phyloP scores from a whole-genome alignment of 805 yeast genomes.

The Pichia thaimueangensis region DNA sequence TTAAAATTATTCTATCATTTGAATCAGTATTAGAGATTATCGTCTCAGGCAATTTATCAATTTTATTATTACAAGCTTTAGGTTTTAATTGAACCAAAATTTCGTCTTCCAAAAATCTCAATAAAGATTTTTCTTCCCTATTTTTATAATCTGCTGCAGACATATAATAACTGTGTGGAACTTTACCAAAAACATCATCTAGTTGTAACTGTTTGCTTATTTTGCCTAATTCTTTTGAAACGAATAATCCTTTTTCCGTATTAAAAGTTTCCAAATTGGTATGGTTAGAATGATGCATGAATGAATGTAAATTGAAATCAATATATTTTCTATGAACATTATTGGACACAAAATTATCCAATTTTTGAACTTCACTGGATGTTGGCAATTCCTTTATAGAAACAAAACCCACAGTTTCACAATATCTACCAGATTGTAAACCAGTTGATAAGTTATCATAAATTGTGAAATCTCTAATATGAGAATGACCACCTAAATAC shows the following conservation, averaged over 20 bases:
- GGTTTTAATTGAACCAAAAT: conserved; percentile 37
- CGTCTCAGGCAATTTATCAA: conserved; percentile 5
- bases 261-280: conserved; percentile 33
- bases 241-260: conserved; percentile 47
- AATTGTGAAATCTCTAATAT: conserved; percentile 74
- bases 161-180: conserved; percentile 60
- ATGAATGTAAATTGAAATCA: conserved; percentile 73
- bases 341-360: conserved; percentile 9
- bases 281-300: conserved; percentile 51
- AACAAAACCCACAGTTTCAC: conserved; percentile 90
- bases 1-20: conserved; percentile 48
- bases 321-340: conserved; percentile 58
- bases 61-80: conserved; percentile 17
- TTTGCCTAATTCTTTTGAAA: conserved; percentile 38
- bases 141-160: conserved; percentile 52
- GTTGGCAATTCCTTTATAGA: conserved; percentile 36
- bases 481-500: conserved; percentile 93
- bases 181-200: conserved; percentile 53
- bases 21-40: conserved; percentile 19
- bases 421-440: conserved; percentile 86
- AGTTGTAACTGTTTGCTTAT: conserved; percentile 44
- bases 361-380: neutral
- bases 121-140: conserved; percentile 50
- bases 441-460: conserved; percentile 66
- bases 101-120: conserved; percentile 48